A percentile compares a stretch with the other conserved stretches of the same genome.
Evolutionary conservation across 495 filamentous ascomycete species (phyloP).

Genomic region (Penicillium canescens): DNA sequence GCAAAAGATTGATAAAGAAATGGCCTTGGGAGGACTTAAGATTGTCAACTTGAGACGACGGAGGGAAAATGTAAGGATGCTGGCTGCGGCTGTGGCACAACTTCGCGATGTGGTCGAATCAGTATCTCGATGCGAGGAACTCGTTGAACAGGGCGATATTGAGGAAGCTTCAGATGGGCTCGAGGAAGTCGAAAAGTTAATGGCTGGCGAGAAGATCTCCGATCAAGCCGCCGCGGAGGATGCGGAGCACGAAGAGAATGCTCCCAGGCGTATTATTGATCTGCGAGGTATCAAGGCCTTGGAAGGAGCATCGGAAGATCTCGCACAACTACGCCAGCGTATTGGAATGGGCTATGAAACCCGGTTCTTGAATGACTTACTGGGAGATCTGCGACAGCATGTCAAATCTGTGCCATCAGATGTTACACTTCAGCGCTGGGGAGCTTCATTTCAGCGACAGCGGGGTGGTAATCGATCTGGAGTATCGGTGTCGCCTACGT

Average conservation of each 20-base stretch:
- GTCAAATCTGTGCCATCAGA: constrained; percentile 69
- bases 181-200: constrained; percentile 72
- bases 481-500: constrained; percentile 68
- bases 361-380: constrained; percentile 74
- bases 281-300: constrained; percentile 77
- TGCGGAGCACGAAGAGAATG: constrained; percentile 23
- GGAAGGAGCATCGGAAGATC: constrained; percentile 74
- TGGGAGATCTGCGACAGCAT: constrained; percentile 80
- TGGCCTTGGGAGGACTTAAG: constrained; percentile 83
- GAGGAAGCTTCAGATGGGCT: constrained; percentile 77
- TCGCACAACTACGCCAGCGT: constrained; percentile 70
- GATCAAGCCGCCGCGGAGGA: constrained; percentile 21
- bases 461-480: constrained; percentile 67
- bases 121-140: constrained; percentile 71
- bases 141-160: constrained; percentile 78
- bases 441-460: constrained; percentile 58
- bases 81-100: constrained; percentile 81
- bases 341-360: constrained; percentile 87
- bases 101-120: constrained; percentile 75
- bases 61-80: constrained; percentile 79
- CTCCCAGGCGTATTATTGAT: constrained; percentile 53
- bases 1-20: constrained; percentile 76
- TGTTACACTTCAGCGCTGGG: constrained; percentile 79
- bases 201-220: constrained; percentile 62
- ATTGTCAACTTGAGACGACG: constrained; percentile 79